These are phyloP conservation scores for Aspergillus phoenicis DNA, from an alignment of 2,329 filamentous ascomycete genomes.

Conservation along the genomic window DNA sequence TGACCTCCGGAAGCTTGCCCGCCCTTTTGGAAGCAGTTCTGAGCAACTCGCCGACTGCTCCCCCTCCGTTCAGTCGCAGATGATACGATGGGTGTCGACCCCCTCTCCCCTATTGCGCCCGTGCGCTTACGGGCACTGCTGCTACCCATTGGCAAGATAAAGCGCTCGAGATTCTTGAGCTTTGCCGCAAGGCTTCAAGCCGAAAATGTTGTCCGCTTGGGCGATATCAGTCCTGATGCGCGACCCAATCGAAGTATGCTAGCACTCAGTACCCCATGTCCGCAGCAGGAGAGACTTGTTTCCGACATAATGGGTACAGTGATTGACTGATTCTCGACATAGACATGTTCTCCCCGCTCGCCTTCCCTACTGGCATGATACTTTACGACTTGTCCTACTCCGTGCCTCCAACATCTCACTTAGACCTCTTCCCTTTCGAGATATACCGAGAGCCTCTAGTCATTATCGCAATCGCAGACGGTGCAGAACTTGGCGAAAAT, in stretches of 20 bases:
- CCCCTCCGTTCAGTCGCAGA: conserved; percentile 38
- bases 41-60: conserved; percentile 36
- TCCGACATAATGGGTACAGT: not conserved
- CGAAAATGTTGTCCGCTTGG: conserved; percentile 79
- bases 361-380: conserved; percentile 81
- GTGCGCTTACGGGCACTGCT: conserved; percentile 87
- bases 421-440: conserved; percentile 84
- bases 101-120: conserved; percentile 85
- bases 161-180: conserved; percentile 73
- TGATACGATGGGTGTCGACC: conserved; percentile 81
- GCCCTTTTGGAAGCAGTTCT: conserved; percentile 37
- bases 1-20: conserved; percentile 27
- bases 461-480: conserved; percentile 83
- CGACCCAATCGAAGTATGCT: conserved; percentile 80
- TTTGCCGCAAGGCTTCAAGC: conserved; percentile 77
- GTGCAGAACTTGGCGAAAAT: conserved; percentile 61
- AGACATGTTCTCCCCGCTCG: conserved; percentile 94
- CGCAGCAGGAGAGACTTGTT: not conserved
- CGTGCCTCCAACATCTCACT: conserved; percentile 75
- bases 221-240: conserved; percentile 82
- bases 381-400: conserved; percentile 86
- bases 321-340: conserved; percentile 29
- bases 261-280: not conserved
- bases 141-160: conserved; percentile 84
- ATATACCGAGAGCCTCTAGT: conserved; percentile 81